phyloP scores from a whole-genome alignment of 352 stramenopile genomes.

The Phytophthora podocarpi region DNA sequence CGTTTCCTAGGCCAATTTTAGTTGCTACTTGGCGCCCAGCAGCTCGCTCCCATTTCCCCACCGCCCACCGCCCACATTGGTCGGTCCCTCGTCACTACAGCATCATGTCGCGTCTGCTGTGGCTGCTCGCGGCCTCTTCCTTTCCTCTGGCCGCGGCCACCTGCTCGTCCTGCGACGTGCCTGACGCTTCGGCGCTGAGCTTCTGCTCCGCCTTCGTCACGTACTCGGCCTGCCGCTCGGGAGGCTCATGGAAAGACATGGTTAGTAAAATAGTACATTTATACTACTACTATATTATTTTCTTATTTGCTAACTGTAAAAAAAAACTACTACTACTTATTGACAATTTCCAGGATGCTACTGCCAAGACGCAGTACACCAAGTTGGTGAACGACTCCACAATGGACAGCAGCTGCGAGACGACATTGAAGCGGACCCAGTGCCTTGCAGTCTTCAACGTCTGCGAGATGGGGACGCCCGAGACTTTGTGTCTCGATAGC shows the following conservation, averaged over 20 bases:
- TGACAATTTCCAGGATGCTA: slow-evolving; percentile 37
- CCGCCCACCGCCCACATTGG: slow-evolving; percentile 1
- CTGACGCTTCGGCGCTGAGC: slow-evolving; percentile 39
- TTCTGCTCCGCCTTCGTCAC: slow-evolving; percentile 59
- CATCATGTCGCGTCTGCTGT: slow-evolving; percentile 24
- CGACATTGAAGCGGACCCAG: slow-evolving; percentile 46
- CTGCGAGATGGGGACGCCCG: slow-evolving; percentile 68
- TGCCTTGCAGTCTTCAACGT: slow-evolving; percentile 71
- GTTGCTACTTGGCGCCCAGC: not conserved
- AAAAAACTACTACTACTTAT: too few relatives aligned
- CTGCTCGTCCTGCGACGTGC: slow-evolving; percentile 67
- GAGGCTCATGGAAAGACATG: slow-evolving; percentile 57
- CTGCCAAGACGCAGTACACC: slow-evolving; percentile 40
- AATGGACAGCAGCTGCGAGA: slow-evolving; percentile 37
- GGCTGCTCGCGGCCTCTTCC: not conserved
- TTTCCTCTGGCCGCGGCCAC: slow-evolving; percentile 5
- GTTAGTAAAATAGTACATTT: slow-evolving; percentile 23
- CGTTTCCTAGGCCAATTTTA: slow-evolving; percentile 16
- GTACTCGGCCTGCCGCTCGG: slow-evolving; percentile 63
- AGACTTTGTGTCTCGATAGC: slow-evolving; percentile 59
- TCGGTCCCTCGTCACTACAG: not conserved
- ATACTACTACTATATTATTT: not conserved
- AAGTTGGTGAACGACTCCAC: slow-evolving; percentile 35
- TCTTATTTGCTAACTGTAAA: not conserved
- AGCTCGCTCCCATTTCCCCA: not conserved